Base-by-base conservation (phyloP, 352 stramenopile species). In the Pythium rhizo-oryzae region DNA sequence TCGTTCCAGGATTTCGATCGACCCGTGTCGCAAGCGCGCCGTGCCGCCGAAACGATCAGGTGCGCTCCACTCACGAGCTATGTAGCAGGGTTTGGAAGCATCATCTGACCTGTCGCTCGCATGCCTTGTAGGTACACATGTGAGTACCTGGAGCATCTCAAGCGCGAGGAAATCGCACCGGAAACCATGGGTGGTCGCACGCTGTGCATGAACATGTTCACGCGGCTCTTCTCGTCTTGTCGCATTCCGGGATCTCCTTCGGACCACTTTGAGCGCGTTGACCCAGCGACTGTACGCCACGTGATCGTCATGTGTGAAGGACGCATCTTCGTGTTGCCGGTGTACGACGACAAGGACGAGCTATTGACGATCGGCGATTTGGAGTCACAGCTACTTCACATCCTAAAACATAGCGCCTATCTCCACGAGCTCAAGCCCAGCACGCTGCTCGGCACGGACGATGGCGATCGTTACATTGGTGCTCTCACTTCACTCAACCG, bases 201-300 rank as follows among this genome's bases (percentile, higher is more conserved):
- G 1, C 71, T 99, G 30, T 98, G 93, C 77, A 97, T 94, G 68
- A 88, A 89, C 60, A 93, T 94, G 83, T 97, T 90, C 69, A 85
- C 60, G 35, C 89, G 84, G 21, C 64, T 96, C 35, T 97, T 99
- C 71, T 95, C 97, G 59, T 83, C 90, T 6, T 98, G 91, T 68
- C 87, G 95, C 16, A 87, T 99, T 59, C 96, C 96, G 8, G 75
- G 67, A 5, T 71, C 58, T 19, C 71, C 81, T 0, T 75, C 62
- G 13, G 84, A 90, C 57, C 62, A 67, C n/a, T 90, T 90, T 65
- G 76, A 82, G 68, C 82, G 80, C 4, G 70, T 74, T 23, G 71
- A 89, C 47, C 67, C 66, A 18, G 46, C 63, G 0, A 63, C 72
- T 0, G 54, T 90, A 23, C 72, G 62, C 30, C 78, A 90, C 49